These are phyloP conservation scores for Athelia psychrophila DNA, from an alignment of 1,284 basidiomycete species.

Conservation along the genomic window DNA sequence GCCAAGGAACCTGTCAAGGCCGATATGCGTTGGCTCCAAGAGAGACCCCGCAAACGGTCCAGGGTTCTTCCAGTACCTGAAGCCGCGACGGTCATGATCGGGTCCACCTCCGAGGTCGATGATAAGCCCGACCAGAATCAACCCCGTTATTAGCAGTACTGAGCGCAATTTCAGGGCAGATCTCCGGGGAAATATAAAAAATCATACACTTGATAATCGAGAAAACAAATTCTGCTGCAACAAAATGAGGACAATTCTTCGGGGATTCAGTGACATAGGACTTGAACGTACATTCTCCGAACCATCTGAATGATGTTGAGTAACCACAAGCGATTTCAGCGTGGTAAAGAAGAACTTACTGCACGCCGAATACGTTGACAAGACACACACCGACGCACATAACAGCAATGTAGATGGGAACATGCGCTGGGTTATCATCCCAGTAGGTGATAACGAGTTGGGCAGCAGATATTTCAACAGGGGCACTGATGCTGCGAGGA, in stretches of 20 bases:
- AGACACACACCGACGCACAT: slow-evolving; percentile 52
- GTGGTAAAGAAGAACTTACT: slow-evolving; percentile 24
- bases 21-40: slow-evolving; percentile 37
- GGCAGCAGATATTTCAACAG: slow-evolving; percentile 78
- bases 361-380: slow-evolving; percentile 78
- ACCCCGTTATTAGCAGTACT: slow-evolving; percentile 56
- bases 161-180: slow-evolving; percentile 5
- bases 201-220: slow-evolving; percentile 49
- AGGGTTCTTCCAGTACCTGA: slow-evolving; percentile 74
- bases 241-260: background rate
- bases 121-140: slow-evolving; percentile 64
- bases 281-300: slow-evolving; percentile 55
- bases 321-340: background rate
- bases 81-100: slow-evolving; percentile 54
- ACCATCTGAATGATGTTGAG: slow-evolving; percentile 35
- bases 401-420: slow-evolving; percentile 57
- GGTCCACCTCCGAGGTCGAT: slow-evolving; percentile 75
- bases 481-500: slow-evolving; percentile 49
- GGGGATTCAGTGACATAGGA: slow-evolving; percentile 5
- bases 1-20: slow-evolving; percentile 63
- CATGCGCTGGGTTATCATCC: slow-evolving; percentile 49
- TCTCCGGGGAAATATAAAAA: background rate
- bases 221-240: slow-evolving; percentile 57
- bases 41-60: slow-evolving; percentile 53
- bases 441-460: slow-evolving; percentile 76